Evolutionary conservation across 2,329 filamentous ascomycete genomes (phyloP), one percentile per base, ranked within the genome.

Genomic region (Clarireedia hainanense): DNA sequence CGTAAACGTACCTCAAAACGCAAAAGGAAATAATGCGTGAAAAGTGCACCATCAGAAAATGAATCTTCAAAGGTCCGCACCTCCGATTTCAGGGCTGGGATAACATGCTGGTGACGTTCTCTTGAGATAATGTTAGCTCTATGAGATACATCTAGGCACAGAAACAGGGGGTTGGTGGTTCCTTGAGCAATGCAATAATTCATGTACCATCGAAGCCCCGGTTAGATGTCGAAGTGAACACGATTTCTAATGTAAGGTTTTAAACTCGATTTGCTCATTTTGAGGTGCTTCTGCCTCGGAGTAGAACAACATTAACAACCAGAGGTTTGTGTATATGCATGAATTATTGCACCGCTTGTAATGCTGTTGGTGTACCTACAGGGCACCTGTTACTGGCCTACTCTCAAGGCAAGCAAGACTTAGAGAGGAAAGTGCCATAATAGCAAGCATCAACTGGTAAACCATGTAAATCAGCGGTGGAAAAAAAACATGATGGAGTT

Each of bases 11-110:
- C 76, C 68, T 82, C 80, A 63, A 81, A 81, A 20, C 81, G 68
- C 34, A 81, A 72, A 6, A 83, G 72, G 4, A 83, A 58, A 80
- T 54, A 81, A 64, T 83, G 79, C 1, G 78, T 77, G 27, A 80
- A 71, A 57, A 82, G 76, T 24, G 77, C 71, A n/a, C 77, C 78
- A 62, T 82, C 77, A 0, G 77, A 80, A 17, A 76, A 72, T n/a
- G 80, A 68, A 61, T 82, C 76, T 47, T 76, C 71, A 12, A 74
- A 69, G 43, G 71, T 75, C 24, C 70, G 71, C 6, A 78, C 61
- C 50, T 67, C 72, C 48, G 60, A 71, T 55, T 77, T 73, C 3
- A 80, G 67, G 3, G 74, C 73, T 7, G 75, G 72, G 24, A 81
- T 72, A 2, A 77, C 76, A 63, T 77, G 72, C 50, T 80, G 74